Percentiles rank a stretch among this genome's conserved stretches.
These are phyloP conservation scores for Boletus holoroseus DNA, from an alignment of 1,284 basidiomycete genomes.

Conservation along the genomic window DNA sequence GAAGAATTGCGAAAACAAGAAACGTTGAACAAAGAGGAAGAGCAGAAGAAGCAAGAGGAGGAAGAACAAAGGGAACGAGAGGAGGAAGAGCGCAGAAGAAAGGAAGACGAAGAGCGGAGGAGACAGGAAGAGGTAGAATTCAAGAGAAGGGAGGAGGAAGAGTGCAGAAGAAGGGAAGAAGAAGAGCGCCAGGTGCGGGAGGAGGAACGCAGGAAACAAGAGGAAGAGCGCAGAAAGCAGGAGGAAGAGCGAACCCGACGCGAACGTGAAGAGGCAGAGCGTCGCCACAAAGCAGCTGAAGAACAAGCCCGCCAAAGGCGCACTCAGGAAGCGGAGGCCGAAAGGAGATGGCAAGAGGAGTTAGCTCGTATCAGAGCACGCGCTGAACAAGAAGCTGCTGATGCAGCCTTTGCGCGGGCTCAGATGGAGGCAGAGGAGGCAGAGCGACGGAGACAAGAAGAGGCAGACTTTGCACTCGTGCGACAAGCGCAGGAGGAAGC, in stretches of 20 bases:
- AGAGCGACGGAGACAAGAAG: constrained; percentile 30
- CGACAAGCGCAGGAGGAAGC: constrained; percentile 30
- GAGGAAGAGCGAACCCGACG: constrained; percentile 20
- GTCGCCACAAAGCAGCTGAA: constrained; percentile 15
- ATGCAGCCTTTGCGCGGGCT: constrained; percentile 33
- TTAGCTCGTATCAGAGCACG: constrained; percentile 30
- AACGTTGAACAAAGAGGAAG: constrained; percentile 10
- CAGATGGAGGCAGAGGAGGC: constrained; percentile 33
- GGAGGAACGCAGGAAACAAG: constrained; percentile 12
- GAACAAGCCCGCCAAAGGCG: constrained; percentile 11
- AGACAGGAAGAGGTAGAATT: constrained; percentile 11
- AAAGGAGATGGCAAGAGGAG: constrained; percentile 32
- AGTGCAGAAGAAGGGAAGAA: neutral
- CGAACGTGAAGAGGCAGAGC: constrained; percentile 22
- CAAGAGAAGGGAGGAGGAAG: constrained; percentile 25
- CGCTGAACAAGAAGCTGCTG: constrained; percentile 32
- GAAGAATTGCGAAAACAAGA: constrained; percentile 10
- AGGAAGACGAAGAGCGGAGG: neutral
- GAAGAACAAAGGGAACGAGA: constrained; percentile 10
- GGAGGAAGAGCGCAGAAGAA: constrained; percentile 15
- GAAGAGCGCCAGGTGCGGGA: constrained; percentile 21
- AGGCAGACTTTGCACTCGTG: constrained; percentile 29
- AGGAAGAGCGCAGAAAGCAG: constrained; percentile 17
- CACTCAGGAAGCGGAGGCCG: constrained; percentile 28
- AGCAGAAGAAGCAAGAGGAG: neutral